Conservation (phyloP, 768 basidiomycete species). For the Amanita brunnescens region DNA sequence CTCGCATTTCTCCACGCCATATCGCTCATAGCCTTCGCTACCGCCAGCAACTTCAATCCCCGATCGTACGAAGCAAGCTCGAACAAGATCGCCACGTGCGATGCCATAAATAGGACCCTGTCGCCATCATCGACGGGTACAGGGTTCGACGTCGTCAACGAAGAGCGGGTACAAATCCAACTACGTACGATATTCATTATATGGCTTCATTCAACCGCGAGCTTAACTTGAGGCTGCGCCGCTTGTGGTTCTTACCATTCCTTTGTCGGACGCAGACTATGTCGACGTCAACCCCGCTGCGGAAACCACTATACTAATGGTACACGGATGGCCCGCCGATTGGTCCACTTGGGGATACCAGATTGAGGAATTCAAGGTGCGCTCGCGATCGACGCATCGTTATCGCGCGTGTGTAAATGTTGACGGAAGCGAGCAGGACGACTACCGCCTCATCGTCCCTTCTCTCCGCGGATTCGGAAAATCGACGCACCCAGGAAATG, state of each 20-base stretch:
- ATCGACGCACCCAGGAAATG: slow-evolving; percentile 58
- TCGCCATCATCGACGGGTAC: background rate
- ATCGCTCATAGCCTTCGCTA: background rate
- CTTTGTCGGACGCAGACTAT: slow-evolving; percentile 35
- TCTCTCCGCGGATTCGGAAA: slow-evolving; percentile 65
- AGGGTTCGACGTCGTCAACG: background rate
- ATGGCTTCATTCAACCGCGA: background rate
- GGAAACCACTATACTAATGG: slow-evolving; percentile 48
- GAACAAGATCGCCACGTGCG: background rate
- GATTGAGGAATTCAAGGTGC: slow-evolving; percentile 55
- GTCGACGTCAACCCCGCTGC: slow-evolving; percentile 51
- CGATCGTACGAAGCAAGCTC: background rate
- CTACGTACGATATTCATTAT: background rate
- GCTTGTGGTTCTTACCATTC: background rate
- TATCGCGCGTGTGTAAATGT: background rate
- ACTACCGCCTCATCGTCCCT: slow-evolving; percentile 54
- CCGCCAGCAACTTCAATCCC: background rate
- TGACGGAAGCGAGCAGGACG: slow-evolving; percentile 27
- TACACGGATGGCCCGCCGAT: slow-evolving; percentile 74
- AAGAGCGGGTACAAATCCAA: background rate
- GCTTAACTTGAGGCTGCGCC: too few relatives aligned
- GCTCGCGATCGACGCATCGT: background rate
- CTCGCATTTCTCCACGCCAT: background rate
- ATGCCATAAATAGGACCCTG: background rate
- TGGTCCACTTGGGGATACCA: slow-evolving; percentile 74